Evolutionary conservation across 108 stramenopile genomes (phyloP).

Genomic region (Pseudonitzschia delicatissima): DNA sequence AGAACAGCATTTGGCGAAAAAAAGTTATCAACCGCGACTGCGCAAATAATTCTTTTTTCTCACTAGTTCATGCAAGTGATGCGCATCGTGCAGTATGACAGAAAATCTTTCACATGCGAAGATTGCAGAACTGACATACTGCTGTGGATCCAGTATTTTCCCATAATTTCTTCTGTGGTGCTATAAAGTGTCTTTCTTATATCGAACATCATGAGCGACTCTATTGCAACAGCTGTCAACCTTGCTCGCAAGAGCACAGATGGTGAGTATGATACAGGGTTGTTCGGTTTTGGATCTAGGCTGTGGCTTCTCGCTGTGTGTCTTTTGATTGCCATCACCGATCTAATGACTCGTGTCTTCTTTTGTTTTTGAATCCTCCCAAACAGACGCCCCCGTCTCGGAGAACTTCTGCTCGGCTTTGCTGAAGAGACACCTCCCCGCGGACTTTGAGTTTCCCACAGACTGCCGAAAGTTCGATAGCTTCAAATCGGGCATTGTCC

Average conservation of each 20-base stretch:
- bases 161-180: no score
- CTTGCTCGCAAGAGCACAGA: background rate
- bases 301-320: background rate
- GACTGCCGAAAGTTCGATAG: conserved; percentile 21
- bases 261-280: background rate
- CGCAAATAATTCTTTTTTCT: no score
- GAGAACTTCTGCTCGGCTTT: background rate
- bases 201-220: background rate
- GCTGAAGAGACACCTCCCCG: conserved; percentile 11
- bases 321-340: background rate
- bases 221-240: background rate
- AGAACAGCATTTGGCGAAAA: no score
- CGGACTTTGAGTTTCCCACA: conserved; percentile 23
- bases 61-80: no score
- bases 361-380: background rate
- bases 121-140: no score
- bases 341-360: background rate
- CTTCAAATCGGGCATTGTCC: conserved; percentile 12
- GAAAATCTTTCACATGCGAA: no score
- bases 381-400: background rate
- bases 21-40: no score
- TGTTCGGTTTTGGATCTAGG: background rate
- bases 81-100: no score
- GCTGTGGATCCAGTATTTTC: no score
- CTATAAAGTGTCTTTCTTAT: no score